Evolutionary conservation across 768 basidiomycete species (phyloP), one percentile per base, ranked within the genome.

Genomic region (Erythrobasidium yunnanense): DNA sequence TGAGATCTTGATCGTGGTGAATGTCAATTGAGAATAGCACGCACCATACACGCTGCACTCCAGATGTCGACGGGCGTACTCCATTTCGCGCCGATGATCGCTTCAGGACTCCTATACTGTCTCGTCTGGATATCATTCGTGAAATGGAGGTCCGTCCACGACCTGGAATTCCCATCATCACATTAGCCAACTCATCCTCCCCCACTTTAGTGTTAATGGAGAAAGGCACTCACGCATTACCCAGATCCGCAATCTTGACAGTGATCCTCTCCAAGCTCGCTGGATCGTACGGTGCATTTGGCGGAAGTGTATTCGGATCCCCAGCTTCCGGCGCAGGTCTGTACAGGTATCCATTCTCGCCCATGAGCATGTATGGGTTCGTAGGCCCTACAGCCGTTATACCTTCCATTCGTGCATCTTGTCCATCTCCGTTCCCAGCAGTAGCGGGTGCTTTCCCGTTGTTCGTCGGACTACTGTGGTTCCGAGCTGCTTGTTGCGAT

Each of bases 221-320:
- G 23, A 32, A 2, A 6, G n/a, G 15, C 27, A 55, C 54, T 55
- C 54, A 55, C 56, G 80, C 80, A 76, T 97, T 97, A 6, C 95
- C 95, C 57, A 99, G 78, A 81, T 99, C 95, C 30, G 93, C 95
- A 74, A 99, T 97, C 81, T 97, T 96, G 56, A 99, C 95, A 4
- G 91, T 96, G 68, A 97, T 95, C 75, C 83, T 83, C 73, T 88
- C 84, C 73, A 76, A 70, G 20, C 70, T 67, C 8, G 70, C 71
- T 0, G 74, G 71, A 66, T 75, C 75, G 71, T 75, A 75, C 1
- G 72, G 72, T 0, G 74, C 72, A 13, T 71, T 70, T 20, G 79
- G 79, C 7, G 78, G 77, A 2, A 79, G 73, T 7, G 75, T 76
- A 47, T 75, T 77, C 17, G 78, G 79, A 70, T 79, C 79, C 49